Conservation (phyloP, 1,139 yeast genomes). For the Debaryomyces subglobosus region DNA sequence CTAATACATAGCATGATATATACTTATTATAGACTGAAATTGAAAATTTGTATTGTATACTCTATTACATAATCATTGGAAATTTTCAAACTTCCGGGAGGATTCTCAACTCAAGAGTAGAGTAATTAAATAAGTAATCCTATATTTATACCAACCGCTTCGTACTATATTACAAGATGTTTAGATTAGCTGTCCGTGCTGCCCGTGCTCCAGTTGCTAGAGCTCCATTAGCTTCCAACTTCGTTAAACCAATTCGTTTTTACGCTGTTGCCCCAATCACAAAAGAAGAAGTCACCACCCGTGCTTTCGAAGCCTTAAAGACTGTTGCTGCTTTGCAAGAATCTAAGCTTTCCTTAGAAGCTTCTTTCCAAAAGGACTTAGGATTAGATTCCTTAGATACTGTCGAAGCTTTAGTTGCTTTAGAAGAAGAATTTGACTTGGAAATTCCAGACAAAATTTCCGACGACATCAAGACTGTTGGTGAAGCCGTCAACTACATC, state of each 20-base stretch:
- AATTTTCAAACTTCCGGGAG: conserved; percentile 3
- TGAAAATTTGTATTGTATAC: background rate
- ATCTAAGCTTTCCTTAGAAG: conserved; percentile 44
- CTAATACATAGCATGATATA: background rate
- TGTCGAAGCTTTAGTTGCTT: conserved; percentile 71
- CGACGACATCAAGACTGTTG: conserved; percentile 69
- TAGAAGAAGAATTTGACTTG: conserved; percentile 73
- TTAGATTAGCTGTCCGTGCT: conserved; percentile 45
- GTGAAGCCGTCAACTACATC: conserved; percentile 67
- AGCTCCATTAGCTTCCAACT: conserved; percentile 27
- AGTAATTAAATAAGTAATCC: background rate
- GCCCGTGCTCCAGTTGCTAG: conserved; percentile 38
- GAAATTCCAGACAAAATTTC: conserved; percentile 71
- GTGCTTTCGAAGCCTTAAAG: conserved; percentile 55
- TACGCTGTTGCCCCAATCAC: conserved; percentile 52
- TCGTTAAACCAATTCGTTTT: conserved; percentile 43
- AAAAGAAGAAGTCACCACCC: conserved; percentile 49
- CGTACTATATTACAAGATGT: conserved; percentile 26
- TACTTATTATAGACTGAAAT: background rate
- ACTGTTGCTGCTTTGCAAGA: conserved; percentile 56
- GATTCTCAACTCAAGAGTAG: background rate
- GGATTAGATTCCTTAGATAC: conserved; percentile 74
- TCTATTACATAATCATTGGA: conserved; percentile 3
- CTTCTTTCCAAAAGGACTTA: conserved; percentile 62
- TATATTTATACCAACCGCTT: background rate